Percentiles rank a stretch among this genome's conserved stretches.
phyloP scores from a whole-genome alignment of 2,329 filamentous ascomycete genomes.

The Penicillium sp. region DNA sequence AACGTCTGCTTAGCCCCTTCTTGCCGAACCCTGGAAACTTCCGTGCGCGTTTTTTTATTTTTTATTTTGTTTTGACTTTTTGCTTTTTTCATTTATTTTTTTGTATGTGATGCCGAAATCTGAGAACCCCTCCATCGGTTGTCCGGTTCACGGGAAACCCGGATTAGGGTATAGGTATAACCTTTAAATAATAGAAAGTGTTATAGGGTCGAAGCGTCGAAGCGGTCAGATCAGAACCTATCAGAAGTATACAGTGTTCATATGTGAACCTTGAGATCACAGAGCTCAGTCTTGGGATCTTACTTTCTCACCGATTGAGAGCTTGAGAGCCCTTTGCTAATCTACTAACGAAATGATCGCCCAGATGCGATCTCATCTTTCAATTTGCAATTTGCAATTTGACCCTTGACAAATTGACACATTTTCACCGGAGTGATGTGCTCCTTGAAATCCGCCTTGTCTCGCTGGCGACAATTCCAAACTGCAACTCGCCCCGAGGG shows the following conservation, averaged over 20 bases:
- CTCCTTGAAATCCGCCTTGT: not conserved
- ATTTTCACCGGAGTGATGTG: not conserved
- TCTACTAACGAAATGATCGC: not conserved
- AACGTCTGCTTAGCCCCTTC: conserved; percentile 20
- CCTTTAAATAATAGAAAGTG: not conserved
- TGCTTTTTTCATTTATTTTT: not conserved
- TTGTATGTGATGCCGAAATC: not conserved
- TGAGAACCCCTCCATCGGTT: not conserved
- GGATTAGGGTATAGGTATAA: not conserved
- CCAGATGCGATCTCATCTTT: not conserved
- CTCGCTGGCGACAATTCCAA: not conserved
- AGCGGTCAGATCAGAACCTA: conserved; percentile 14
- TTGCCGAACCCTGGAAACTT: conserved; percentile 8
- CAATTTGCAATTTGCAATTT: not conserved
- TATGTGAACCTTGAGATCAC: conserved; percentile 6
- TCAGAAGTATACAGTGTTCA: not conserved
- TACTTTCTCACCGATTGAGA: conserved; percentile 7
- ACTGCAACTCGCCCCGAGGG: conserved; percentile 11
- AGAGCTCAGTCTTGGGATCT: conserved; percentile 23
- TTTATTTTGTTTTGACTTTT: not conserved
- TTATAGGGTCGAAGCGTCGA: conserved; percentile 11
- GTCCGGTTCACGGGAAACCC: not conserved
- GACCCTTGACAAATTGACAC: not conserved
- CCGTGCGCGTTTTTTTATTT: conserved; percentile 14
- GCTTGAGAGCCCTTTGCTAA: not conserved